Conservation (phyloP, 2,329 filamentous ascomycete species). For the Nigrograna mackinnonii region DNA sequence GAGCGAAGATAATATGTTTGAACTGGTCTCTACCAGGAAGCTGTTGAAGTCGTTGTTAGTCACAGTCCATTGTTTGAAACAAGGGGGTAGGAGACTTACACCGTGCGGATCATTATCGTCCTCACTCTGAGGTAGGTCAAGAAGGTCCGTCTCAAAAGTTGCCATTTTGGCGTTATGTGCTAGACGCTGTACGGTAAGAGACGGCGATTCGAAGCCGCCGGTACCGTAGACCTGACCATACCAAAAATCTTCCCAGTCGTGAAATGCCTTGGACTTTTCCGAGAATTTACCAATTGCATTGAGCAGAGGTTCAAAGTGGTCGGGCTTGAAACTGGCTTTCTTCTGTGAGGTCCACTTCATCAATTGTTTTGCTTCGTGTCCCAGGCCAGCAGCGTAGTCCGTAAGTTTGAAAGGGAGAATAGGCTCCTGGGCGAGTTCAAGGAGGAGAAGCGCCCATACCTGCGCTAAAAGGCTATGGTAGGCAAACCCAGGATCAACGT, state of each 20-base stretch:
- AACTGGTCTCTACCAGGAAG: slow-evolving; percentile 88
- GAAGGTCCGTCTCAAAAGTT: slow-evolving; percentile 77
- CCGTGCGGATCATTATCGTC: slow-evolving; percentile 51
- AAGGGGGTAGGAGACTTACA: slow-evolving; percentile 55
- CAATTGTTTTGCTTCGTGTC: slow-evolving; percentile 68
- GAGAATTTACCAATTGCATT: slow-evolving; percentile 67
- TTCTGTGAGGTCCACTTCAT: slow-evolving; percentile 64
- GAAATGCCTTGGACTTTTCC: slow-evolving; percentile 65
- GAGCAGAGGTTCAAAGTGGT: slow-evolving; percentile 60
- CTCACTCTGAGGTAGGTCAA: slow-evolving; percentile 70
- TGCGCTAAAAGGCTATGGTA: slow-evolving; percentile 82
- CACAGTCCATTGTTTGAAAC: slow-evolving; percentile 7
- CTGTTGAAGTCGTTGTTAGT: slow-evolving; percentile 25
- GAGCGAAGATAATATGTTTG: slow-evolving; percentile 90
- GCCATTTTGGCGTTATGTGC: slow-evolving; percentile 80
- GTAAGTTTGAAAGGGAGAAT: slow-evolving; percentile 81
- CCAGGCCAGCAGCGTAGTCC: slow-evolving; percentile 70
- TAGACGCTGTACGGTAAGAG: slow-evolving; percentile 68
- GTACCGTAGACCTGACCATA: slow-evolving; percentile 70
- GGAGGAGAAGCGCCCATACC: slow-evolving; percentile 77
- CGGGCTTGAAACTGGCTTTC: slow-evolving; percentile 47
- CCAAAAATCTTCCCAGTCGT: slow-evolving; percentile 78
- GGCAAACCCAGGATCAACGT: slow-evolving; percentile 79
- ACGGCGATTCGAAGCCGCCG: slow-evolving; percentile 75
- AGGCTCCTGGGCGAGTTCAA: slow-evolving; percentile 81